These are phyloP conservation scores for Plasmodium falciparum DNA, from an alignment of 169 alveolate species.

Conservation along the genomic window DNA sequence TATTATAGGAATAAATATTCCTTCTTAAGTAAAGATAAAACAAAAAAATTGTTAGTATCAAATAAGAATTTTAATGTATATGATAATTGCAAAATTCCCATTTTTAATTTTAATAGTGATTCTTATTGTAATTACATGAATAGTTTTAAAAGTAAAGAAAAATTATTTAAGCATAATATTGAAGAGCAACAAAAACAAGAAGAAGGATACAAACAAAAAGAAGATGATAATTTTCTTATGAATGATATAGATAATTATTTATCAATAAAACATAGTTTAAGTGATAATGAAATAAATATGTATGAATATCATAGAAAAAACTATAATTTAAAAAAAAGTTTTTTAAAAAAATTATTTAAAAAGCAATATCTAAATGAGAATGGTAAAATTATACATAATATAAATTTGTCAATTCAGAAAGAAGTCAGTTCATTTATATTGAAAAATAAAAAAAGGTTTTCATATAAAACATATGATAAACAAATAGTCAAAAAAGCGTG, in stretches of 20 bases:
- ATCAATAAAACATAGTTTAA: not conserved
- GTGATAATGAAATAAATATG: not conserved
- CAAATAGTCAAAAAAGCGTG: too few species aligned
- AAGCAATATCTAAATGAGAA: not conserved
- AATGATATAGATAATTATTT: not conserved
- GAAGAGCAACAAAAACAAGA: not conserved
- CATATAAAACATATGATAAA: too few species aligned
- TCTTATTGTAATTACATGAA: not conserved
- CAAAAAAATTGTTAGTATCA: not conserved
- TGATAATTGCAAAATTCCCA: not conserved
- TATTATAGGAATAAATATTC: not conserved
- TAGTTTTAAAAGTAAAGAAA: not conserved
- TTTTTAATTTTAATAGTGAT: slow-evolving; percentile 10
- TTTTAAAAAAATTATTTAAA: not conserved
- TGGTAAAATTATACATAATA: not conserved
- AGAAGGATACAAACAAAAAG: not conserved
- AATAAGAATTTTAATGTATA: too few species aligned
- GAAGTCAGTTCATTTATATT: too few species aligned
- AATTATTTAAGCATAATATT: too few species aligned
- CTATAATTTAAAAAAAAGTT: not conserved
- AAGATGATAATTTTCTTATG: not conserved
- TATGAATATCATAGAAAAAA: not conserved
- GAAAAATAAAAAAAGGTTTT: too few species aligned
- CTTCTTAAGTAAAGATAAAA: not conserved
- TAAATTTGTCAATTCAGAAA: too few species aligned